Evolutionary conservation across 2,329 filamentous ascomycete species (phyloP).

Genomic region (Nothophaeocryptopus gaeumannii): DNA sequence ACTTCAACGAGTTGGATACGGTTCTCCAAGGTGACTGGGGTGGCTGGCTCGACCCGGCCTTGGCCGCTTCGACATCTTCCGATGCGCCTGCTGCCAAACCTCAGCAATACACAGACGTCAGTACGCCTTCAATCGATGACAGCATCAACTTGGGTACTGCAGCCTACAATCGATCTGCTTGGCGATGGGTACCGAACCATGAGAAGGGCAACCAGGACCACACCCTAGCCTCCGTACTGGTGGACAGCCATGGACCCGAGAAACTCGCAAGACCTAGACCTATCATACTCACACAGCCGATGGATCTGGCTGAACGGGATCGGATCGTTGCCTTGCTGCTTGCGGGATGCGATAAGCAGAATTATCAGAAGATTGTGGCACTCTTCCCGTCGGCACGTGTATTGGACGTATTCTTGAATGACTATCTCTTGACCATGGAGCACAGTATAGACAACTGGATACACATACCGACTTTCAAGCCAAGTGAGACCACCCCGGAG

Average conservation of each 20-base stretch:
- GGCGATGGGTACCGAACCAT: slow-evolving; percentile 20
- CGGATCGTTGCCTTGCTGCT: slow-evolving; percentile 21
- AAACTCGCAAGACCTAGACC: slow-evolving; percentile 9
- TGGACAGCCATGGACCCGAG: slow-evolving; percentile 17
- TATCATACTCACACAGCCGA: slow-evolving; percentile 9
- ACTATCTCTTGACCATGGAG: slow-evolving; percentile 21
- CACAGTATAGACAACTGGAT: slow-evolving; percentile 25
- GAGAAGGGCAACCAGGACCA: slow-evolving; percentile 19
- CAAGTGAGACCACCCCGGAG: slow-evolving; percentile 16
- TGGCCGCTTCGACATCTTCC: slow-evolving; percentile 3
- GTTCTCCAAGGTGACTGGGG: slow-evolving; percentile 20
- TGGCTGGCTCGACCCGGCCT: slow-evolving; percentile 19
- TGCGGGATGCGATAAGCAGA: slow-evolving; percentile 17
- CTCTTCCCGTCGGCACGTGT: slow-evolving; percentile 19
- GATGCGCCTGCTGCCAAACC: slow-evolving; percentile 9
- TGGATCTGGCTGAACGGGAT: slow-evolving; percentile 18
- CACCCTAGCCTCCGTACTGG: slow-evolving; percentile 14
- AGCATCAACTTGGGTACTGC: slow-evolving; percentile 22
- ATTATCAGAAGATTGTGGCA: slow-evolving; percentile 21
- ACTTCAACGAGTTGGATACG: slow-evolving; percentile 21
- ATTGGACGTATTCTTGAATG: slow-evolving; percentile 20
- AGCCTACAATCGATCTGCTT: slow-evolving; percentile 22
- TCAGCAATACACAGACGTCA: slow-evolving; percentile 7
- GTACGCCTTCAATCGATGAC: slow-evolving; percentile 19
- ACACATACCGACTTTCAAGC: slow-evolving; percentile 18